Evolutionary conservation across 495 filamentous ascomycete species (phyloP), one percentile per base, ranked within the genome.

Genomic region (Chaetomidium leptoderma): DNA sequence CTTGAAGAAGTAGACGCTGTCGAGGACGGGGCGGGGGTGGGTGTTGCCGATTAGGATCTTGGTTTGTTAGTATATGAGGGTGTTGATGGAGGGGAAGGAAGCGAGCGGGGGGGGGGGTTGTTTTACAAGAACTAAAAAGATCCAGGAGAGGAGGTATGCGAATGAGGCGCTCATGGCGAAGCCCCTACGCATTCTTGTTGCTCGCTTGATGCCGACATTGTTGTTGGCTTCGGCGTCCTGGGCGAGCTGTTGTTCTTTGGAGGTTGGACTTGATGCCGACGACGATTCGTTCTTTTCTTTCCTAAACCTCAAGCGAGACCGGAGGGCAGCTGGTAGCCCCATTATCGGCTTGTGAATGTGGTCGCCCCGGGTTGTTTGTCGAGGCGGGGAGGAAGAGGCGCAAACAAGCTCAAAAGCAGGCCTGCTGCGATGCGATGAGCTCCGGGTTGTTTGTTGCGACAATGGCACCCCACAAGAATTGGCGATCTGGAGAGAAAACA

Each of bases 1-100:
- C 63, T 84, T 84, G 66, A 91, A 83, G 73, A 96, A 95, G 72
- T 88, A 95, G 66, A 88, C 89, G 52, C 77, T 67, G 37, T 75
- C 77, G 17, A 91, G 70, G 19, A 90, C 82, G 13, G 79, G 60
- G 42, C 76, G 78, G 55, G 81, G 66, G 61, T 78, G 73, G 44
- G 83, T 81, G 71, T 86, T 89, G 63, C 87, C 91, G 61, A 95
- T 81, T 54, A 87, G 74, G 59, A 92, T 70, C 77, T 63, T 7
- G 17, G 23, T 33, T 40, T 44, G 39, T 66, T 58, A 65, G 59
- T 27, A 24, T 17, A 37, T 10, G 23, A 5, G 13, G 36, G 11
- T 24, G 26, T 42, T 16, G 3, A 11, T 4, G 1, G 7, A 26
- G 10, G 13, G n/a, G 26, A 19, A 45, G 4, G 44, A 10, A 24